Conservation (phyloP, 2,329 filamentous ascomycete genomes). For the Aspergillus luchuensis region DNA sequence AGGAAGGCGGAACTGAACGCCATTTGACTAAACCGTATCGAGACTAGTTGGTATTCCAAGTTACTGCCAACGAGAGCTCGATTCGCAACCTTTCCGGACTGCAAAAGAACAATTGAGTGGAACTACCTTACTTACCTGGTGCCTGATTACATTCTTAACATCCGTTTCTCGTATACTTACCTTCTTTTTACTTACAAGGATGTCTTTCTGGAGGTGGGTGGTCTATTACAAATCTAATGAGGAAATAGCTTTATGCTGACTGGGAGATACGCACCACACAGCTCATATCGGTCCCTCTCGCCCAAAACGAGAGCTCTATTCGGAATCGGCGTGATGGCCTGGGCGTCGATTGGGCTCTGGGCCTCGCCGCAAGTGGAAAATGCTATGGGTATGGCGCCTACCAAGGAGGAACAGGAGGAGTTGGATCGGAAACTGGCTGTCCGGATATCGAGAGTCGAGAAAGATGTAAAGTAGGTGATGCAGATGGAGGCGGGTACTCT, state of each 20-base stretch:
- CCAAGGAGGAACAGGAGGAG: slow-evolving; percentile 70
- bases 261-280: slow-evolving; percentile 31
- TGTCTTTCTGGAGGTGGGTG: slow-evolving; percentile 46
- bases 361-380: slow-evolving; percentile 72
- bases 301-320: slow-evolving; percentile 70
- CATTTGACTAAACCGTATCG: not conserved
- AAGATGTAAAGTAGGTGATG: slow-evolving; percentile 23
- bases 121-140: not conserved
- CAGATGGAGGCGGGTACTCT: not conserved
- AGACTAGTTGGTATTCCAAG: not conserved
- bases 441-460: slow-evolving; percentile 37
- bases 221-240: not conserved
- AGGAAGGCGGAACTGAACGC: slow-evolving; percentile 3
- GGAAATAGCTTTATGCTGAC: not conserved
- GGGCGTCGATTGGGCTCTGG: slow-evolving; percentile 73
- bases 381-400: slow-evolving; percentile 70
- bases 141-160: not conserved
- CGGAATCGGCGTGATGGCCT: slow-evolving; percentile 73
- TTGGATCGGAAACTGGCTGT: slow-evolving; percentile 53
- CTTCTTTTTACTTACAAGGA: slow-evolving; percentile 12
- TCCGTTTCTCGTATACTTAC: not conserved
- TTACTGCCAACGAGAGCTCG: not conserved
- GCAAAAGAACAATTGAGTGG: not conserved
- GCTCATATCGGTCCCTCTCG: slow-evolving; percentile 71
- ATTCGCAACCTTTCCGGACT: not conserved